phyloP scores from a whole-genome alignment of 2,329 filamentous ascomycete genomes.

The Madurella mycetomatis region DNA sequence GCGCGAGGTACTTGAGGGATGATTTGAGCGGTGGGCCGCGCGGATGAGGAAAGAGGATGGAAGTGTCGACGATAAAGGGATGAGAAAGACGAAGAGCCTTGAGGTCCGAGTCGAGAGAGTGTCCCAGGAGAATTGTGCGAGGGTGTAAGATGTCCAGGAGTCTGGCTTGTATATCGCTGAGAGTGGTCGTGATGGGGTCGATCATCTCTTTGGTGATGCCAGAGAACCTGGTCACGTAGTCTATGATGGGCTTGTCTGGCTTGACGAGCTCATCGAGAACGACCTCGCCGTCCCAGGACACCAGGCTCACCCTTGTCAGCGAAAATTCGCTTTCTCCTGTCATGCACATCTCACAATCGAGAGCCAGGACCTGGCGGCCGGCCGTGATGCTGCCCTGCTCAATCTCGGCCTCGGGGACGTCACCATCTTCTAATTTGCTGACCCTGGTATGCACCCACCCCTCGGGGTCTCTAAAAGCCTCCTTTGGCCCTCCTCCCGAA shows the following conservation, averaged over 20 bases:
- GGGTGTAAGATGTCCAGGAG: constrained; percentile 69
- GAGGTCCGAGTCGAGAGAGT: constrained; percentile 79
- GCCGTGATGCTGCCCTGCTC: constrained; percentile 78
- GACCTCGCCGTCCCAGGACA: constrained; percentile 78
- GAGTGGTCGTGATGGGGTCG: constrained; percentile 73
- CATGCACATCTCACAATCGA: constrained; percentile 98
- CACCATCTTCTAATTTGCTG: constrained; percentile 59
- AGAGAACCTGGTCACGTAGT: constrained; percentile 89
- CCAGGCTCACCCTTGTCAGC: constrained; percentile 81
- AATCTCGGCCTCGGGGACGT: constrained; percentile 64
- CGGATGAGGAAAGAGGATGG: constrained; percentile 84
- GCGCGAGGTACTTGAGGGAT: constrained; percentile 80
- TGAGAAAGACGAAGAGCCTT: constrained; percentile 81
- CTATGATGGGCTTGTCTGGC: constrained; percentile 77
- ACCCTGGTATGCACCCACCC: constrained; percentile 85
- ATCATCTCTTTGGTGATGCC: constrained; percentile 89
- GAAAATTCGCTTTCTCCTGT: constrained; percentile 75
- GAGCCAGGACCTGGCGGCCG: constrained; percentile 70
- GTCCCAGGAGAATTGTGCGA: constrained; percentile 69
- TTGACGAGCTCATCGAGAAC: constrained; percentile 90
- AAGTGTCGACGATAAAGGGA: constrained; percentile 90
- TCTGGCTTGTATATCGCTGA: constrained; percentile 74
- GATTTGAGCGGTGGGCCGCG: constrained; percentile 86
- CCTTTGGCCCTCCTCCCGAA: constrained; percentile 50
- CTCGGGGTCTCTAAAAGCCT: constrained; percentile 50